phyloP scores from a whole-genome alignment of 805 yeast species.

The Pichia deserticola region DNA sequence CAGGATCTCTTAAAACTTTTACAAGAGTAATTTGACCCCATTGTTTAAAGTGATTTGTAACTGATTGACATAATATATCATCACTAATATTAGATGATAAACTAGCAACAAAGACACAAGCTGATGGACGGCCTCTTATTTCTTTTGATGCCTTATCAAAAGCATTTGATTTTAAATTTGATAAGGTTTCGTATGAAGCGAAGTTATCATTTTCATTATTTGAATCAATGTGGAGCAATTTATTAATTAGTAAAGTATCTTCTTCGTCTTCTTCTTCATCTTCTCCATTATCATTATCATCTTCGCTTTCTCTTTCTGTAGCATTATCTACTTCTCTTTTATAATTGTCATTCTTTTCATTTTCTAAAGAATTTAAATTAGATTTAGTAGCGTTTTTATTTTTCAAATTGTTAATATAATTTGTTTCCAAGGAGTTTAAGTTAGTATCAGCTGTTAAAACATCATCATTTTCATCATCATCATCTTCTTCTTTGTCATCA shows the following conservation, averaged over 20 bases:
- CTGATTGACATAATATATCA: slow-evolving; percentile 64
- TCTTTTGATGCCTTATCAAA: slow-evolving; percentile 16
- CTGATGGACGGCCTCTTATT: slow-evolving; percentile 59
- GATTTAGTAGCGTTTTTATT: too few relatives aligned
- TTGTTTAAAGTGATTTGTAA: slow-evolving; percentile 55
- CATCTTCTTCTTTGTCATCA: too few relatives aligned
- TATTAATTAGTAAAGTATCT: neutral
- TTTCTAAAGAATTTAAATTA: neutral
- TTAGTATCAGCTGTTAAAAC: too few relatives aligned
- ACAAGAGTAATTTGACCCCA: slow-evolving; percentile 71
- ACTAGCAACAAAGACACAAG: slow-evolving; percentile 89
- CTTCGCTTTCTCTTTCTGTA: too few relatives aligned
- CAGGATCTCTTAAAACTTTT: slow-evolving; percentile 75
- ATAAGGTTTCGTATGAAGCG: too few relatives aligned
- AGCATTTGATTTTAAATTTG: neutral
- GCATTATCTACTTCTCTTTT: neutral
- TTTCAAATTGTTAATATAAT: too few relatives aligned
- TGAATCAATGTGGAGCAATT: neutral
- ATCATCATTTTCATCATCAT: too few relatives aligned
- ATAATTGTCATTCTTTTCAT: neutral
- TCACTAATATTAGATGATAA: slow-evolving; percentile 59
- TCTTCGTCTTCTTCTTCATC: neutral
- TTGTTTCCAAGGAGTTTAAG: too few relatives aligned
- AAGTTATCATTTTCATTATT: neutral
- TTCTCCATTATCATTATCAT: neutral